Evolutionary conservation across 225 moss, liverwort and hornwort species (phyloP).

Genomic region (Straminergon stramineum): DNA sequence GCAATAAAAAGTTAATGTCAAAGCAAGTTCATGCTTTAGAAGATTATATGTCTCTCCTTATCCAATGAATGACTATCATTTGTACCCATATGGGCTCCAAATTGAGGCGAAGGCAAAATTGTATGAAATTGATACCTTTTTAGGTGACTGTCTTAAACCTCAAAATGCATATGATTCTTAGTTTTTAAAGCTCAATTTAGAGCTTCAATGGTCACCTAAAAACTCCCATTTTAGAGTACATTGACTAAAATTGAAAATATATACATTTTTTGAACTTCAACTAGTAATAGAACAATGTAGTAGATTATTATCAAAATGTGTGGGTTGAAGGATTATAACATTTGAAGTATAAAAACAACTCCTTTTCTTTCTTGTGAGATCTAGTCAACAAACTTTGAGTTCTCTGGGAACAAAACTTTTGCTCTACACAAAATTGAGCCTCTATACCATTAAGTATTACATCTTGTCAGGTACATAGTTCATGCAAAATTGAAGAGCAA

Average conservation of each 20-base stretch:
- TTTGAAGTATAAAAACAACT: neutral
- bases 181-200: neutral
- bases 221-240: accelerated
- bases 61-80: neutral
- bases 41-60: neutral
- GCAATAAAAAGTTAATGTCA: too few relatives aligned
- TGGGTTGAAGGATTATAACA: neutral
- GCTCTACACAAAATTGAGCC: neutral
- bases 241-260: neutral
- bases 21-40: accelerated
- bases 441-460: neutral
- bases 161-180: accelerated
- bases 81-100: neutral
- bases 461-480: too few relatives aligned
- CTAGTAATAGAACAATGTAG: accelerated
- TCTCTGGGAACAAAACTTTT: accelerated
- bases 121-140: too few relatives aligned
- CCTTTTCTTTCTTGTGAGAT: accelerated
- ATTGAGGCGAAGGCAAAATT: neutral
- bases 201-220: neutral
- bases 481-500: neutral
- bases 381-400: accelerated
- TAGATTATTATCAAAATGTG: too few relatives aligned
- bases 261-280: neutral
- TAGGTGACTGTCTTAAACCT: accelerated